Conservation (phyloP, 352 stramenopile genomes). For the Phytopythium kandeliae region DNA sequence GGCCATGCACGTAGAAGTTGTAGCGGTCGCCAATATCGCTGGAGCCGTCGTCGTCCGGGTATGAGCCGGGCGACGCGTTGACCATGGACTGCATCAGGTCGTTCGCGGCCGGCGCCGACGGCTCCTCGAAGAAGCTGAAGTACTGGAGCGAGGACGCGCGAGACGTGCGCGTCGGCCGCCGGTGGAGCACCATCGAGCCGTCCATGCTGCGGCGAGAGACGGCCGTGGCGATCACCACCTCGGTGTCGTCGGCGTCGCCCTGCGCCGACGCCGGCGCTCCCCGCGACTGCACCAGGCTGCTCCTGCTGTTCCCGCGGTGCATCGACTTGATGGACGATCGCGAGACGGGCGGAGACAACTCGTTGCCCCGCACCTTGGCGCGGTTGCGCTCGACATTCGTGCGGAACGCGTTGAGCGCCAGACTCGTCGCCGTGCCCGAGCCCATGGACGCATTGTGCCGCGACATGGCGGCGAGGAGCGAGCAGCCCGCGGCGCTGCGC, state of each 20-base stretch:
- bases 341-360: constrained; percentile 8
- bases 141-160: neutral
- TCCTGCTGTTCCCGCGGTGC: constrained; percentile 2
- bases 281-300: neutral
- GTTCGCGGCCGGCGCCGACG: constrained; percentile 8
- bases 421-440: constrained; percentile 20
- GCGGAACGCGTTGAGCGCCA: constrained; percentile 34
- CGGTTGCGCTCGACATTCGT: constrained; percentile 25
- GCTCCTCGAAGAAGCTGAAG: constrained; percentile 4
- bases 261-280: neutral
- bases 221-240: neutral
- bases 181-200: neutral
- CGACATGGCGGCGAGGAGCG: neutral
- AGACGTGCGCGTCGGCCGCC: neutral
- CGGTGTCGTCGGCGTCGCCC: neutral
- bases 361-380: constrained; percentile 14
- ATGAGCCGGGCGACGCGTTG: constrained; percentile 33
- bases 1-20: constrained; percentile 54
- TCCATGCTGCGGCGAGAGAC: neutral
- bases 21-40: constrained; percentile 36
- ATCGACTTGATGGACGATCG: constrained; percentile 5
- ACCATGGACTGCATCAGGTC: constrained; percentile 38
- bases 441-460: constrained; percentile 3
- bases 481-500: too few species aligned
- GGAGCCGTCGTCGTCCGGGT: constrained; percentile 29